phyloP scores from a whole-genome alignment of 805 yeast species.

The Starmerella scarabaei region DNA sequence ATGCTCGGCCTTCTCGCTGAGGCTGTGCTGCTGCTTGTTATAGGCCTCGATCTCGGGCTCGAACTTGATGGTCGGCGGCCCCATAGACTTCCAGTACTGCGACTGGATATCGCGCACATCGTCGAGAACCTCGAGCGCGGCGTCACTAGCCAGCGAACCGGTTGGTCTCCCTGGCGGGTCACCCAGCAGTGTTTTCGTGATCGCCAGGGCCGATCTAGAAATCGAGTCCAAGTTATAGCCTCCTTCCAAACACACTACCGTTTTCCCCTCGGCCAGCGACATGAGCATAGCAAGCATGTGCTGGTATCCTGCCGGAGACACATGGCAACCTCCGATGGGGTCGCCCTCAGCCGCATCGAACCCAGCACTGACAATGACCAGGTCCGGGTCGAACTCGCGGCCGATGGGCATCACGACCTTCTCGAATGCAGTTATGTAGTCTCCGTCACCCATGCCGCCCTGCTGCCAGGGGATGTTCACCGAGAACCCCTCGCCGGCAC shows the following conservation, averaged over 20 bases:
- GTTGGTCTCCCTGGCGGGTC: slow-evolving; percentile 78
- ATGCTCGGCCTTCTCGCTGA: slow-evolving; percentile 14
- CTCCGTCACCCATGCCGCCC: slow-evolving; percentile 90
- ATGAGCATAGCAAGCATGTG: slow-evolving; percentile 90
- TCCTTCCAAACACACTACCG: slow-evolving; percentile 88
- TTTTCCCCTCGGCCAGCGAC: slow-evolving; percentile 72
- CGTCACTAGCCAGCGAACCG: slow-evolving; percentile 52
- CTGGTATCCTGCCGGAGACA: slow-evolving; percentile 90
- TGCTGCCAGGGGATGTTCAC: slow-evolving; percentile 90
- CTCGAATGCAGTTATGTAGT: slow-evolving; percentile 81
- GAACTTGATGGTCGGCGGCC: slow-evolving; percentile 22
- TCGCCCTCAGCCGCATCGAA: slow-evolving; percentile 99
- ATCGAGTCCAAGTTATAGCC: slow-evolving; percentile 91
- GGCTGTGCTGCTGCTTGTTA: slow-evolving; percentile 14
- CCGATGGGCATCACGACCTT: slow-evolving; percentile 79
- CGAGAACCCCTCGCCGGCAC: slow-evolving; percentile 72
- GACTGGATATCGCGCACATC: slow-evolving; percentile 72
- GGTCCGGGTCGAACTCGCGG: slow-evolving; percentile 80
- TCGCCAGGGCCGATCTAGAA: slow-evolving; percentile 80
- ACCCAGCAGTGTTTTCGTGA: slow-evolving; percentile 79
- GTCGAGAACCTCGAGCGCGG: slow-evolving; percentile 67
- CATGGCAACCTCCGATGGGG: slow-evolving; percentile 90
- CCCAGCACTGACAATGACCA: slow-evolving; percentile 86
- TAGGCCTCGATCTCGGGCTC: slow-evolving; percentile 17
- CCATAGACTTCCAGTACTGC: slow-evolving; percentile 73